Evolutionary conservation across 495 filamentous ascomycete species (phyloP).

Genomic region (Tetracladium setigerum): DNA sequence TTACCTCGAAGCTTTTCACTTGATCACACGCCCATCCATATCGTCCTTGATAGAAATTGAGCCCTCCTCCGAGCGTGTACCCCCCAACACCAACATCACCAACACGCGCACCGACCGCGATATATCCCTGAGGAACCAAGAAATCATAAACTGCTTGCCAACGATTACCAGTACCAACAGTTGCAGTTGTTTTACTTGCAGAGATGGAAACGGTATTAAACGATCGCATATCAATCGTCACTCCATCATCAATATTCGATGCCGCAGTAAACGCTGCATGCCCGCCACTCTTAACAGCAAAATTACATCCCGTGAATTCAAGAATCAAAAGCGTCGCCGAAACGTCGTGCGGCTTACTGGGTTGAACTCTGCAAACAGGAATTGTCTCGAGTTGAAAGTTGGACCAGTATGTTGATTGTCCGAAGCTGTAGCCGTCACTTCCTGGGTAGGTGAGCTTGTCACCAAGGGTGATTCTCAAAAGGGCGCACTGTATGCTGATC

Average conservation of each 20-base stretch:
- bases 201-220: slow-evolving; percentile 32
- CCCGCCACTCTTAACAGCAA: slow-evolving; percentile 43
- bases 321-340: slow-evolving; percentile 28
- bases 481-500: neutral
- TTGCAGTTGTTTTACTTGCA: slow-evolving; percentile 23
- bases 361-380: slow-evolving; percentile 34
- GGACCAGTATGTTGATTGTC: slow-evolving; percentile 35
- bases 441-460: too few relatives aligned
- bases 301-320: slow-evolving; percentile 25
- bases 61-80: slow-evolving; percentile 19
- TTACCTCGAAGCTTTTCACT: slow-evolving; percentile 35
- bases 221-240: slow-evolving; percentile 44
- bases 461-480: neutral
- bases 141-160: slow-evolving; percentile 46
- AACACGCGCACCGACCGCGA: slow-evolving; percentile 32
- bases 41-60: slow-evolving; percentile 32
- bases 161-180: slow-evolving; percentile 33
- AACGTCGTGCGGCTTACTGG: slow-evolving; percentile 29
- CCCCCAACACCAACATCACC: slow-evolving; percentile 16
- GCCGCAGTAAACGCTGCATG: slow-evolving; percentile 38
- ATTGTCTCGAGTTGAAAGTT: slow-evolving; percentile 28
- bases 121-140: slow-evolving; percentile 36
- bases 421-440: too few relatives aligned
- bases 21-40: slow-evolving; percentile 40
- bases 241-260: slow-evolving; percentile 39